These are phyloP conservation scores for Schrenkiella parvula DNA, from an alignment of 345 rosid genomes.

Conservation along the genomic window DNA sequence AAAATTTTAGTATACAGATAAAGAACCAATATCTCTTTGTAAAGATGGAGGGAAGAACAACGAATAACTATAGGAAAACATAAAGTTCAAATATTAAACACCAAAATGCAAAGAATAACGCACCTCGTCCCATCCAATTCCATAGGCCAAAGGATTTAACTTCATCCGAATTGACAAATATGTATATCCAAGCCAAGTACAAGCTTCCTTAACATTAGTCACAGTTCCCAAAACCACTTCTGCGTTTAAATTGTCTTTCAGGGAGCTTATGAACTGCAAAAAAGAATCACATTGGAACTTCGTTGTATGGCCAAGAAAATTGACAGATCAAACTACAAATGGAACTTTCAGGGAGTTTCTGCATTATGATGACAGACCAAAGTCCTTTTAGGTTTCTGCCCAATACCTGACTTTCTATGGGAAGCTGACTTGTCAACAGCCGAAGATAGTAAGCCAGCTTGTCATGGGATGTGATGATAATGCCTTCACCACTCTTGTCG, in stretches of 20 bases:
- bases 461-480: constrained; percentile 94
- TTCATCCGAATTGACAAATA: constrained; percentile 96
- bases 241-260: constrained; percentile 92
- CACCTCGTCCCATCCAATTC: constrained; percentile 99
- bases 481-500: constrained; percentile 98
- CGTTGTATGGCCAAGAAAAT: not conserved
- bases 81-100: not conserved
- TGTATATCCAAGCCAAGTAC: constrained; percentile 98
- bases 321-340: constrained; percentile 1
- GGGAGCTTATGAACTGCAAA: constrained; percentile 84
- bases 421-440: constrained; percentile 91
- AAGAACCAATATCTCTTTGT: not conserved
- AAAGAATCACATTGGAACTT: constrained; percentile 12
- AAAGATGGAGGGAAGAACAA: not conserved
- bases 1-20: not conserved
- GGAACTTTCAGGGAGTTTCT: not conserved
- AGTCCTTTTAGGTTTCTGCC: constrained; percentile 3
- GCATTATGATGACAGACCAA: constrained; percentile 3
- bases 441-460: constrained; percentile 89
- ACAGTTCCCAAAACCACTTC: constrained; percentile 99
- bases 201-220: constrained; percentile 97
- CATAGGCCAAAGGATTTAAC: constrained; percentile 93
- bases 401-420: constrained; percentile 96
- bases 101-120: constrained; percentile 12
- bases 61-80: not conserved